These are phyloP conservation scores for Bolboschoenoplectus hybrid DNA, from an alignment of 202 grass and related monocot species.

Conservation along the genomic window DNA sequence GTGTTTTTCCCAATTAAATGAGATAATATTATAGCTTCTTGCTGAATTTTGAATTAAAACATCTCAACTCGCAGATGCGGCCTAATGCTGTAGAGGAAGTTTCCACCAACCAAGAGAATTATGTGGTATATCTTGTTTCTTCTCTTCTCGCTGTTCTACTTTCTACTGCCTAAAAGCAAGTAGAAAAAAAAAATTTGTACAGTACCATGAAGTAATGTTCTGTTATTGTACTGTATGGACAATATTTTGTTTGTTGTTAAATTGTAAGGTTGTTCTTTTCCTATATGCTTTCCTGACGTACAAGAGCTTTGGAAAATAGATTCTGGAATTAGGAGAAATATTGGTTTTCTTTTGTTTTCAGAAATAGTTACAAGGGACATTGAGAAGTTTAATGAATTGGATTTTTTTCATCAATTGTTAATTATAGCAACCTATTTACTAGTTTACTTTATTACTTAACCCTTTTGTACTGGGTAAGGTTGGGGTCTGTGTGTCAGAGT, in stretches of 20 bases:
- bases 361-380: conserved; percentile 3
- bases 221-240: background rate
- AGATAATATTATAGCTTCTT: conserved; percentile 25
- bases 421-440: conserved; percentile 10
- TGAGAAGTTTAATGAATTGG: conserved; percentile 16
- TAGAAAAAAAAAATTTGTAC: background rate
- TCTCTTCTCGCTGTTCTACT: conserved; percentile 30
- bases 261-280: background rate
- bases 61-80: conserved; percentile 37
- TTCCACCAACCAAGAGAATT: conserved; percentile 50
- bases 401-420: conserved; percentile 16
- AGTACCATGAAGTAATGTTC: background rate
- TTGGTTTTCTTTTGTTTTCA: conserved; percentile 21
- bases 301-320: background rate
- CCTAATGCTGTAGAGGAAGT: conserved; percentile 50
- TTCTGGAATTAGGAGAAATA: background rate
- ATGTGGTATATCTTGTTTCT: conserved; percentile 49
- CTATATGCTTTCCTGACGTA: background rate
- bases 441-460: background rate
- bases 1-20: background rate
- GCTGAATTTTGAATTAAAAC: background rate
- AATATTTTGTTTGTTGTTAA: background rate
- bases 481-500: background rate
- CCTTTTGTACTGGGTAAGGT: background rate
- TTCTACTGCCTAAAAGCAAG: background rate